Percentiles rank a stretch among this genome's conserved stretches.
These are phyloP conservation scores for Fusarium pseudonygamai DNA, from an alignment of 2,329 filamentous ascomycete species.

Conservation along the genomic window DNA sequence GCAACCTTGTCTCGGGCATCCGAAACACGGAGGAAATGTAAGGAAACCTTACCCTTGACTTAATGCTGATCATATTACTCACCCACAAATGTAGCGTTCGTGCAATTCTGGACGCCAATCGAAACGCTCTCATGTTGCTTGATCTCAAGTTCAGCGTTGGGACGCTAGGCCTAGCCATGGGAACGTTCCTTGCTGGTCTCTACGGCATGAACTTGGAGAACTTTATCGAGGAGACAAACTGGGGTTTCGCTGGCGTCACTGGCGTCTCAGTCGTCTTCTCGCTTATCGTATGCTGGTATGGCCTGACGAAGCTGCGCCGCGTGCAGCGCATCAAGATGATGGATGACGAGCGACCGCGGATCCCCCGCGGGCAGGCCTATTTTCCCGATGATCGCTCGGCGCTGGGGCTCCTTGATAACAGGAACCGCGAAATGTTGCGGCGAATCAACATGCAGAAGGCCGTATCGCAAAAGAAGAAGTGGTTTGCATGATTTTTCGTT, in stretches of 20 bases:
- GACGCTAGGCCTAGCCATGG: conserved; percentile 92
- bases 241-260: conserved; percentile 84
- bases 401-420: conserved; percentile 61
- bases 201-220: conserved; percentile 99
- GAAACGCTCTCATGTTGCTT: conserved; percentile 96
- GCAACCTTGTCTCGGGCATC: conserved; percentile 92
- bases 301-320: conserved; percentile 82
- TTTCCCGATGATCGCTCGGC: conserved; percentile 50
- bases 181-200: conserved; percentile 96
- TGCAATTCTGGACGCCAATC: conserved; percentile 96
- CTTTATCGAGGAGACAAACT: conserved; percentile 93
- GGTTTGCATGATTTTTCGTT: conserved; percentile 27
- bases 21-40: conserved; percentile 99
- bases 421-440: conserved; percentile 64
- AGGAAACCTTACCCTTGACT: conserved; percentile 46
- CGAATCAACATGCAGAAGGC: conserved; percentile 61
- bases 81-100: conserved; percentile 72
- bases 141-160: conserved; percentile 97
- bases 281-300: conserved; percentile 82
- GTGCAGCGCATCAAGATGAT: conserved; percentile 91
- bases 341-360: conserved; percentile 52
- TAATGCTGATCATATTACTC: conserved; percentile 9
- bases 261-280: conserved; percentile 76
- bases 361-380: conserved; percentile 54
- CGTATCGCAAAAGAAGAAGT: conserved; percentile 49